Evolutionary conservation across 1,139 yeast species (phyloP).

Genomic region (Scheffersomyces insectosa): DNA sequence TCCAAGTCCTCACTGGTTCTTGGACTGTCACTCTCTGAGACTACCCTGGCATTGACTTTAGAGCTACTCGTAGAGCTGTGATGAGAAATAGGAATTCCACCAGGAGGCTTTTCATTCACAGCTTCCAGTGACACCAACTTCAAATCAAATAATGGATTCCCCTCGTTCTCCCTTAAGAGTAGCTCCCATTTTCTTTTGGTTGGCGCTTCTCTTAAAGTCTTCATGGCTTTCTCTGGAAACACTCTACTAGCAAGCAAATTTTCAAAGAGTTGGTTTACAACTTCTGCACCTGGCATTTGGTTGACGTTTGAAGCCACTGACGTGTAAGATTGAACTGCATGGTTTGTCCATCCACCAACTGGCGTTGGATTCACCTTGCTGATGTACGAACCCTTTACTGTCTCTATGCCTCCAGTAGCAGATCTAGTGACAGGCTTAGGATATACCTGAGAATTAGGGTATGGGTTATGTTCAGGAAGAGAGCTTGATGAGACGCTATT

Average conservation of each 20-base stretch:
- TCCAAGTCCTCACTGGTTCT: slow-evolving; percentile 1
- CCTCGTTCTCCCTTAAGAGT: slow-evolving; percentile 42
- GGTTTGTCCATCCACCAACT: slow-evolving; percentile 7
- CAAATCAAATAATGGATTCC: slow-evolving; percentile 39
- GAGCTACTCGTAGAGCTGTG: not conserved
- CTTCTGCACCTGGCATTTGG: slow-evolving; percentile 36
- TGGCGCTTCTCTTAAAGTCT: slow-evolving; percentile 32
- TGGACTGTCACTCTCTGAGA: not conserved
- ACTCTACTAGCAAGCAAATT: slow-evolving; percentile 38
- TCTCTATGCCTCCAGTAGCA: not conserved
- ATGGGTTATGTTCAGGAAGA: slow-evolving; percentile 3
- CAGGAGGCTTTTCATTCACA: not conserved
- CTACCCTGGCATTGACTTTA: not conserved
- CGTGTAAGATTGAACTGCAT: slow-evolving; percentile 34
- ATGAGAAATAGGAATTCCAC: not conserved
- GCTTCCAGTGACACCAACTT: slow-evolving; percentile 15
- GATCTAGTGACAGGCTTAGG: not conserved
- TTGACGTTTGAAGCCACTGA: slow-evolving; percentile 31
- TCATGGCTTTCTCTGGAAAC: slow-evolving; percentile 37
- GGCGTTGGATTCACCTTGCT: slow-evolving; percentile 3
- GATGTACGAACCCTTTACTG: not conserved
- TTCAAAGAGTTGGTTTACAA: slow-evolving; percentile 43
- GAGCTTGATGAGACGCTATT: slow-evolving; percentile 9
- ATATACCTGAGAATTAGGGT: not conserved
- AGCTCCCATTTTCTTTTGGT: slow-evolving; percentile 48